Conservation (phyloP, 1,284 basidiomycete species). For the Cutaneotrichosporon sp. region DNA sequence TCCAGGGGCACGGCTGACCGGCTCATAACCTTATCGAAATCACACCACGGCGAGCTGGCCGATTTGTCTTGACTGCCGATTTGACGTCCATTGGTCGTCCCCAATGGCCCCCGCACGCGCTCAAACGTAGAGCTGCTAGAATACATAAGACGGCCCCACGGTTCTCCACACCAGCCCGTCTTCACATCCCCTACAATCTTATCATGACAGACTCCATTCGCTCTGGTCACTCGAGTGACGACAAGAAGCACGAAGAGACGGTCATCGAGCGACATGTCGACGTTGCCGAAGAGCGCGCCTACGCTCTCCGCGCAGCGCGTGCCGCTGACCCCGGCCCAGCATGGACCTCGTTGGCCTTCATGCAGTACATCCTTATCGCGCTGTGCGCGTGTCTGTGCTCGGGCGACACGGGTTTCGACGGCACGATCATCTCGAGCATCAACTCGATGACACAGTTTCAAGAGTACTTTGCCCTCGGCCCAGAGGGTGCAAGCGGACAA, state of each 20-base stretch:
- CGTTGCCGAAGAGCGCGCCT: slow-evolving; percentile 23
- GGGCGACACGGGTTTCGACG: slow-evolving; percentile 52
- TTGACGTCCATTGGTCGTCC: no score
- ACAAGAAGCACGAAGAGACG: background rate
- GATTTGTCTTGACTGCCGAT: no score
- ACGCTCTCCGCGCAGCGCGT: slow-evolving; percentile 51
- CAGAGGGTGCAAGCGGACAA: background rate
- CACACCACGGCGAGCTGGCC: no score
- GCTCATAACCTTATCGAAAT: no score
- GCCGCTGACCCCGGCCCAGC: slow-evolving; percentile 52
- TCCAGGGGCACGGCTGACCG: no score
- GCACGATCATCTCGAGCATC: slow-evolving; percentile 56
- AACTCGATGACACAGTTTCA: slow-evolving; percentile 53
- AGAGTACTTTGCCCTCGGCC: slow-evolving; percentile 12
- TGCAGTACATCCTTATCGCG: background rate
- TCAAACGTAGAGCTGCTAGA: no score
- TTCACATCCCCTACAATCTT: background rate
- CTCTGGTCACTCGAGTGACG: background rate
- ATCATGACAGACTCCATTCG: background rate
- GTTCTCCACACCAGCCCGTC: background rate
- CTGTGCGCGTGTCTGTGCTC: background rate
- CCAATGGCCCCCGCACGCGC: no score
- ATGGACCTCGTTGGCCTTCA: background rate
- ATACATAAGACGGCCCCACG: background rate
- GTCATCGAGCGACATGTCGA: background rate